phyloP scores from a whole-genome alignment of 1,284 basidiomycete genomes.

The Schizophyllum amplum region DNA sequence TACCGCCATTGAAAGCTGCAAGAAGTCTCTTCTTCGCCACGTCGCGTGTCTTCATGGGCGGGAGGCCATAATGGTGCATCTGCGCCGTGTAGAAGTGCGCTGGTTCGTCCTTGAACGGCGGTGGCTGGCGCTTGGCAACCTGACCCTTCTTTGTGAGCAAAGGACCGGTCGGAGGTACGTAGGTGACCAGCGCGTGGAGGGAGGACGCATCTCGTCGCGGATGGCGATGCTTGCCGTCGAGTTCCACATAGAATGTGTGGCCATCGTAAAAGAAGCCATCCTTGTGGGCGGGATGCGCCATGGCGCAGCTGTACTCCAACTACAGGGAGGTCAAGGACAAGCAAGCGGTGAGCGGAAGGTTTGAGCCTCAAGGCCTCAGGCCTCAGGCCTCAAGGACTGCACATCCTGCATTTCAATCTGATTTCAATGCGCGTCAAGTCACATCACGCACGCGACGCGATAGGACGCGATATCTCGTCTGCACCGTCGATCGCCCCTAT shows the following conservation, averaged over 20 bases:
- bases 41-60: slow-evolving; percentile 16
- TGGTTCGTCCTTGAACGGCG: slow-evolving; percentile 17
- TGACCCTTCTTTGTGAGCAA: slow-evolving; percentile 19
- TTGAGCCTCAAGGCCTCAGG: too few relatives aligned
- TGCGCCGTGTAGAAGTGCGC: slow-evolving; percentile 18
- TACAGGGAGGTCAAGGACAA: too few relatives aligned
- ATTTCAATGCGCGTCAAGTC: not conserved
- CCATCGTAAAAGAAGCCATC: slow-evolving; percentile 17
- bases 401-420: not conserved
- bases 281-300: not conserved
- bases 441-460: not conserved
- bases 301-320: not conserved
- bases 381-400: too few relatives aligned
- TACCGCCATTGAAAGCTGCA: slow-evolving; percentile 12
- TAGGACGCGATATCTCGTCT: not conserved
- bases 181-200: slow-evolving; percentile 19
- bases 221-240: slow-evolving; percentile 10
- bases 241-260: slow-evolving; percentile 14
- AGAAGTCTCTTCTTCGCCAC: slow-evolving; percentile 19
- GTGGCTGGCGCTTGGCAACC: slow-evolving; percentile 17
- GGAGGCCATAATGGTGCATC: slow-evolving; percentile 16
- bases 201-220: slow-evolving; percentile 11
- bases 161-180: slow-evolving; percentile 13
- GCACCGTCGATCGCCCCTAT: too few relatives aligned
- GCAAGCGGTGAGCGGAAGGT: too few relatives aligned